Evolutionary conservation across 2,329 filamentous ascomycete species (phyloP).

Genomic region (Apiospora kogelbergensis): DNA sequence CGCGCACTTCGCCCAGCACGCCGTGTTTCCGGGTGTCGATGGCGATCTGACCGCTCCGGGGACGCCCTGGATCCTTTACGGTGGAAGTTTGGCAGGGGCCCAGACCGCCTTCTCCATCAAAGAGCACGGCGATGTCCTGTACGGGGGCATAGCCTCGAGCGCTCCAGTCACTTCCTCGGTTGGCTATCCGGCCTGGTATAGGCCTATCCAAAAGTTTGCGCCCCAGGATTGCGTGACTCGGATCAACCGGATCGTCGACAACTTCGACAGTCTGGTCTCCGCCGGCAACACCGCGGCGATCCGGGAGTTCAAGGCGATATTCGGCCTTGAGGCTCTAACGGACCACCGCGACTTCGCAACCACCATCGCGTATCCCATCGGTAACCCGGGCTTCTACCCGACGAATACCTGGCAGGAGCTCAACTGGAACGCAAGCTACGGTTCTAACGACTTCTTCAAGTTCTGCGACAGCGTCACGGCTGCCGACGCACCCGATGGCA

Average conservation of each 20-base stretch:
- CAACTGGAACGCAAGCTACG: slow-evolving; percentile 43
- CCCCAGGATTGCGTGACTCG: slow-evolving; percentile 49
- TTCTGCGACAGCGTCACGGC: slow-evolving; percentile 54
- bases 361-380: slow-evolving; percentile 46
- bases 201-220: slow-evolving; percentile 47
- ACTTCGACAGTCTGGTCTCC: slow-evolving; percentile 46
- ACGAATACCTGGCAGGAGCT: slow-evolving; percentile 55
- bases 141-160: slow-evolving; percentile 48
- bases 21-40: slow-evolving; percentile 42
- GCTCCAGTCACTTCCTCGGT: slow-evolving; percentile 40
- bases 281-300: slow-evolving; percentile 42
- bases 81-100: slow-evolving; percentile 29
- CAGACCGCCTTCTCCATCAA: slow-evolving; percentile 43
- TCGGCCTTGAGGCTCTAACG: slow-evolving; percentile 44
- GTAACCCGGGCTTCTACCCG: slow-evolving; percentile 48
- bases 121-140: slow-evolving; percentile 43
- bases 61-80: slow-evolving; percentile 38
- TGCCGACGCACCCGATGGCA: slow-evolving; percentile 39
- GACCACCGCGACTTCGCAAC: slow-evolving; percentile 47
- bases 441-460: slow-evolving; percentile 46
- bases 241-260: slow-evolving; percentile 48
- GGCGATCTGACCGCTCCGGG: slow-evolving; percentile 40
- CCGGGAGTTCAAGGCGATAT: slow-evolving; percentile 45
- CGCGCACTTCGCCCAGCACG: slow-evolving; percentile 50
- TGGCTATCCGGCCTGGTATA: slow-evolving; percentile 50